phyloP scores from a whole-genome alignment of 2,329 filamentous ascomycete genomes.

The Acephala macrosclerotiorum region DNA sequence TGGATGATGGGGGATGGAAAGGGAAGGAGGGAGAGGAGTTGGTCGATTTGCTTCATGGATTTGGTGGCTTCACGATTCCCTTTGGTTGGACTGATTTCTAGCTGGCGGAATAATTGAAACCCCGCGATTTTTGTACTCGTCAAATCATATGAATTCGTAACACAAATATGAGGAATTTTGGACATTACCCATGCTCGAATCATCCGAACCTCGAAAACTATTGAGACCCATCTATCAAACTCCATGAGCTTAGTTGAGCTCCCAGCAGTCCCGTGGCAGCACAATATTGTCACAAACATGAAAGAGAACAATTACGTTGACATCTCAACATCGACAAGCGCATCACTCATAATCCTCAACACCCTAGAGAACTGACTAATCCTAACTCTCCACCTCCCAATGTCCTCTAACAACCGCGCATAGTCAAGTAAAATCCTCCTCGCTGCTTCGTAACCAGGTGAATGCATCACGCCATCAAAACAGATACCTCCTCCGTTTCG shows the following conservation, averaged over 20 bases:
- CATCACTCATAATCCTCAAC: conserved; percentile 62
- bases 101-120: too few relatives aligned
- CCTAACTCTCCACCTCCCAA: conserved; percentile 54
- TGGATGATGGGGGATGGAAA: too few relatives aligned
- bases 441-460: conserved; percentile 58
- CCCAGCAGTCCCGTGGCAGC: neutral
- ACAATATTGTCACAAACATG: neutral
- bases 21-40: too few relatives aligned
- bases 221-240: too few relatives aligned
- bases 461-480: conserved; percentile 55
- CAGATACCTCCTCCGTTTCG: conserved; percentile 55
- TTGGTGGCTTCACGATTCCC: neutral
- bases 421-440: conserved; percentile 58
- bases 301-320: neutral
- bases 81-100: neutral
- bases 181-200: neutral
- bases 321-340: conserved; percentile 47
- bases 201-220: too few relatives aligned
- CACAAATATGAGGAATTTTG: neutral
- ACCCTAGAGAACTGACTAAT: conserved; percentile 58
- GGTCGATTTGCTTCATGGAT: too few relatives aligned
- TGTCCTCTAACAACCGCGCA: conserved; percentile 58
- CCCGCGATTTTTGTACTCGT: neutral
- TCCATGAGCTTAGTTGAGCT: neutral
- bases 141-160: neutral